A percentile compares a stretch with the other conserved stretches of the same genome.
Conservation (phyloP, 495 filamentous ascomycete species). For the Ascobolus immersus region DNA sequence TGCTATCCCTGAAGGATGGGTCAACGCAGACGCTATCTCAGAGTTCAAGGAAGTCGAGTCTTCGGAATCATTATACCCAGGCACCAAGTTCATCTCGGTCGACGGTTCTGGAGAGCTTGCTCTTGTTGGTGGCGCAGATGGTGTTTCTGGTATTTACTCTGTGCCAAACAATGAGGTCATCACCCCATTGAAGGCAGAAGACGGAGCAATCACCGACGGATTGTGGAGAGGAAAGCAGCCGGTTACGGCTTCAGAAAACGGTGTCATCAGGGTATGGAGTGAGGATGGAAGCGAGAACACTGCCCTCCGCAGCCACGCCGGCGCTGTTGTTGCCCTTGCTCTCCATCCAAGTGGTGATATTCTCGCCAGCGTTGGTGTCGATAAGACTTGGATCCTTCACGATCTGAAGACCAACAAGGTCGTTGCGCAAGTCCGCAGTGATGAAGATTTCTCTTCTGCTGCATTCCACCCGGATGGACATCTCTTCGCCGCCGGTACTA, state of each 20-base stretch:
- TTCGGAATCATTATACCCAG: slow-evolving; percentile 39
- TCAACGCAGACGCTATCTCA: slow-evolving; percentile 43
- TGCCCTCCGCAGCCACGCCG: slow-evolving; percentile 51
- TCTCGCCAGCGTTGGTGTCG: slow-evolving; percentile 62
- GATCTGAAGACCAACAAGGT: slow-evolving; percentile 41
- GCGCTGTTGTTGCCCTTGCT: slow-evolving; percentile 47
- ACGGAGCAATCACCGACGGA: slow-evolving; percentile 49
- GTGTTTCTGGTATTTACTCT: slow-evolving; percentile 55
- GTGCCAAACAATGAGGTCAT: slow-evolving; percentile 42
- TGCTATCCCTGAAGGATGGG: slow-evolving; percentile 61
- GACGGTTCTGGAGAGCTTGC: slow-evolving; percentile 39
- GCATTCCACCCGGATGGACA: slow-evolving; percentile 91
- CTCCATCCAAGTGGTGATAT: slow-evolving; percentile 68
- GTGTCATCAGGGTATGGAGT: slow-evolving; percentile 55
- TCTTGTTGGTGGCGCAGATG: slow-evolving; percentile 57
- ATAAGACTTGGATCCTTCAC: slow-evolving; percentile 86
- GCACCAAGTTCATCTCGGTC: slow-evolving; percentile 37
- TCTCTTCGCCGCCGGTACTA: slow-evolving; percentile 60
- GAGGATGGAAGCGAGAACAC: slow-evolving; percentile 34
- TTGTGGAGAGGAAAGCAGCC: slow-evolving; percentile 49
- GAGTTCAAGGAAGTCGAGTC: slow-evolving; percentile 33
- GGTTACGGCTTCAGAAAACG: slow-evolving; percentile 48
- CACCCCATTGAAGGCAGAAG: slow-evolving; percentile 34
- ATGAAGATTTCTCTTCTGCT: slow-evolving; percentile 50
- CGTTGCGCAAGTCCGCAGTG: slow-evolving; percentile 52